phyloP scores from a whole-genome alignment of 148 eudicot species.

The Rhododendron ovatum region DNA sequence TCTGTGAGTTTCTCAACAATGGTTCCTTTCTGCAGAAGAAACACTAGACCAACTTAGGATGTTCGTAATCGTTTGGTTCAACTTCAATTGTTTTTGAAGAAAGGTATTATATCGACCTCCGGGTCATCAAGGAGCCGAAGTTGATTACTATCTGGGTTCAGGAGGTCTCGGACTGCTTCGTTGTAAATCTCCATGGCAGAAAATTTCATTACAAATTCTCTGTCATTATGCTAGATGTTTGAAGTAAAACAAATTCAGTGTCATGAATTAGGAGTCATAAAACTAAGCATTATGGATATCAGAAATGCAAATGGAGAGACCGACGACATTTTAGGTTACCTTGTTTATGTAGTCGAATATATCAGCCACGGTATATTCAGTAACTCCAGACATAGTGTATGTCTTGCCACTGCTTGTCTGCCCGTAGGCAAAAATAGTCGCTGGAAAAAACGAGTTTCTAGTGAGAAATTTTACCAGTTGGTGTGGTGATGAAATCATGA shows the following conservation, averaged over 20 bases:
- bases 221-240: constrained; percentile 48
- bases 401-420: constrained; percentile 97
- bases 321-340: constrained; percentile 22
- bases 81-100: not conserved
- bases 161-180: constrained; percentile 88
- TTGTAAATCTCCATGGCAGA: constrained; percentile 91
- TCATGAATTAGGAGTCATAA: not conserved
- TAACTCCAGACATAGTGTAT: constrained; percentile 75
- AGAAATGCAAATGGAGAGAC: not conserved
- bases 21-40: constrained; percentile 71
- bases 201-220: constrained; percentile 74
- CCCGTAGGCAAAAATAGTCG: constrained; percentile 86
- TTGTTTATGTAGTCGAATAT: constrained; percentile 51
- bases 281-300: not conserved
- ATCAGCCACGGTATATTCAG: constrained; percentile 59
- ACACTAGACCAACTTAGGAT: constrained; percentile 3
- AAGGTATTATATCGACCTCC: constrained; percentile 49
- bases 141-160: constrained; percentile 55
- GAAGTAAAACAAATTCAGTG: not conserved
- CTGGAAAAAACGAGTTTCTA: constrained; percentile 22
- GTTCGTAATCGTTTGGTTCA: not conserved
- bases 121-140: constrained; percentile 96
- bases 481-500: not conserved
- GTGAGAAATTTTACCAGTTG: not conserved
- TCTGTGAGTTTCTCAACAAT: constrained; percentile 81